Evolutionary conservation across 257 asterid species (phyloP).

Genomic region (Osmanthus fragrans): DNA sequence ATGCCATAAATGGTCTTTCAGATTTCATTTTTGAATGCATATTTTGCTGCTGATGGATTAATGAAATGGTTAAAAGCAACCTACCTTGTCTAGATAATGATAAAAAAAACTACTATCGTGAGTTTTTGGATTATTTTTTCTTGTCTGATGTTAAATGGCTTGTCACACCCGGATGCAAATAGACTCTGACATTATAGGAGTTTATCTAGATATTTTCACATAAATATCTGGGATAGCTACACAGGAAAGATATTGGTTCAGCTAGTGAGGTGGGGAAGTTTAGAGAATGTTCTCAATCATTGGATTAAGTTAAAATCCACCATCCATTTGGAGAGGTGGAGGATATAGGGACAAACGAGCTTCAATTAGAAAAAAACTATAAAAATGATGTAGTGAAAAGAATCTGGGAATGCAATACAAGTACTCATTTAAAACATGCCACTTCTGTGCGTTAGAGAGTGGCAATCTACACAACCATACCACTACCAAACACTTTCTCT

Average conservation of each 20-base stretch:
- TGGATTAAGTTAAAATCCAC: neutral
- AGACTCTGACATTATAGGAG: neutral
- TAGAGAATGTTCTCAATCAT: neutral
- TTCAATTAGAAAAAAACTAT: neutral
- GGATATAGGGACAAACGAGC: neutral
- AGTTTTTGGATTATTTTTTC: neutral
- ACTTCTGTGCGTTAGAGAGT: neutral
- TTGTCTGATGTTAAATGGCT: neutral
- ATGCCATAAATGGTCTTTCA: neutral
- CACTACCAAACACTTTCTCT: neutral
- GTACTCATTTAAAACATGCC: neutral
- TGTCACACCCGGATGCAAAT: neutral
- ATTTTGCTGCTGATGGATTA: conserved; percentile 5
- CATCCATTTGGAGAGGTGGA: neutral
- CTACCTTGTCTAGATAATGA: neutral
- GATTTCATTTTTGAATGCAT: neutral
- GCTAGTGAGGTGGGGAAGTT: neutral
- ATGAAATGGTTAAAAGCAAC: neutral
- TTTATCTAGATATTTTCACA: neutral
- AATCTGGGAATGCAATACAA: neutral
- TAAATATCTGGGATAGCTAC: neutral
- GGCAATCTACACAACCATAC: neutral
- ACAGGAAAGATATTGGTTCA: neutral
- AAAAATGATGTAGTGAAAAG: neutral
- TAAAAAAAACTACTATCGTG: too few species aligned